Evolutionary conservation across 2,329 filamentous ascomycete genomes (phyloP).

Genomic region (Penicillium sp.): DNA sequence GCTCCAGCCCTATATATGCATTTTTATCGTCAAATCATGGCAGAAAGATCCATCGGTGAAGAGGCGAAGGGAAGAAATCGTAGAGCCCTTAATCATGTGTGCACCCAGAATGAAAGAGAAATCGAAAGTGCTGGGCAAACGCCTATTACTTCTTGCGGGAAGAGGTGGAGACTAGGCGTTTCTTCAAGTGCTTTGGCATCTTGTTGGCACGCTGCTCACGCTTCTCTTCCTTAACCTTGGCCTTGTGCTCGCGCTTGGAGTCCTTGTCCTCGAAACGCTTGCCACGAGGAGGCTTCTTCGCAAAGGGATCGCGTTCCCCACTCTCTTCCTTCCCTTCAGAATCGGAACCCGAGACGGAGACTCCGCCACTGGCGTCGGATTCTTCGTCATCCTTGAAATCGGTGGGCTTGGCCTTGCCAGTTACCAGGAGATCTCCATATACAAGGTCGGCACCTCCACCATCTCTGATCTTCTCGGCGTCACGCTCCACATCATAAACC

Average conservation of each 20-base stretch:
- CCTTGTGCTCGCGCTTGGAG: slow-evolving; percentile 83
- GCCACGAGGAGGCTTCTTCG: slow-evolving; percentile 71
- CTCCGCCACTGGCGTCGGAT: slow-evolving; percentile 38
- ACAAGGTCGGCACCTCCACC: slow-evolving; percentile 77
- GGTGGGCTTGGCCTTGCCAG: slow-evolving; percentile 48
- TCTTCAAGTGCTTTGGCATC: slow-evolving; percentile 96
- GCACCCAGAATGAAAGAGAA: neutral
- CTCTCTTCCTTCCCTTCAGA: slow-evolving; percentile 49
- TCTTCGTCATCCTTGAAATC: slow-evolving; percentile 39
- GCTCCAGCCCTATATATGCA: slow-evolving; percentile 31
- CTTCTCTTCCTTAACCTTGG: slow-evolving; percentile 91
- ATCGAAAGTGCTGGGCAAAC: slow-evolving; percentile 11
- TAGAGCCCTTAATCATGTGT: slow-evolving; percentile 17
- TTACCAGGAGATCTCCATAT: slow-evolving; percentile 81
- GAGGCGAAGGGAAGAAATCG: slow-evolving; percentile 14
- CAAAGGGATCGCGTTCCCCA: slow-evolving; percentile 54
- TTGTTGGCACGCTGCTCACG: slow-evolving; percentile 90
- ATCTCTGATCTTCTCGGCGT: slow-evolving; percentile 73
- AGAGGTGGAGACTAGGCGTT: slow-evolving; percentile 49
- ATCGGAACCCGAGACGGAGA: slow-evolving; percentile 40
- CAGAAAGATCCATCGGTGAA: slow-evolving; percentile 13
- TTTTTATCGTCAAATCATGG: slow-evolving; percentile 34
- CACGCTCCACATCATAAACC: slow-evolving; percentile 93
- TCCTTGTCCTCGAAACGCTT: slow-evolving; percentile 92
- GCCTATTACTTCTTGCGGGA: slow-evolving; percentile 40